A percentile compares a stretch with the other conserved stretches of the same genome.
These are phyloP conservation scores for Penicillium sp. DNA, from an alignment of 2,329 filamentous ascomycete species.

Conservation along the genomic window DNA sequence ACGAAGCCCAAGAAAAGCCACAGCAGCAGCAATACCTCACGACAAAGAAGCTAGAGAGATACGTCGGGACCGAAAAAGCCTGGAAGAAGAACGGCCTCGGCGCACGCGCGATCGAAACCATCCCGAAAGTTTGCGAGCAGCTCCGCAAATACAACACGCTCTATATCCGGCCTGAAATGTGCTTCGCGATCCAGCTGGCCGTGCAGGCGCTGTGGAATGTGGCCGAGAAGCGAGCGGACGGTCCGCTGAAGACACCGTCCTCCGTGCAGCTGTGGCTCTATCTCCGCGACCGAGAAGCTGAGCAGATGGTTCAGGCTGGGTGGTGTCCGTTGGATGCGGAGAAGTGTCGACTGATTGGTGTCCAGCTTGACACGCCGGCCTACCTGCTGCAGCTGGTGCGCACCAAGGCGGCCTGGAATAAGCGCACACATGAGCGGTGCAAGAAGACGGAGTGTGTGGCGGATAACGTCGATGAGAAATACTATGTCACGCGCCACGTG, in stretches of 20 bases:
- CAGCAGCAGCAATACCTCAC: neutral
- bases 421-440: neutral
- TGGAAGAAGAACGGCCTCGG: neutral
- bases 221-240: neutral
- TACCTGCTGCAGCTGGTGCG: neutral
- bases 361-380: neutral
- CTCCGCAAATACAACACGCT: neutral
- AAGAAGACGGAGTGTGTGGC: neutral
- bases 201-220: neutral
- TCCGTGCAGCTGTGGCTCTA: neutral
- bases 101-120: neutral
- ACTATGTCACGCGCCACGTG: neutral
- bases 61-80: neutral
- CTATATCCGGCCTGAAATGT: neutral
- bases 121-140: neutral
- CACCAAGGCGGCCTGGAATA: neutral
- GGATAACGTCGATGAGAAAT: neutral
- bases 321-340: neutral
- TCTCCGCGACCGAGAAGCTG: no score
- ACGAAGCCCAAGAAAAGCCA: neutral
- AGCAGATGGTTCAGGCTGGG: neutral
- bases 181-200: neutral
- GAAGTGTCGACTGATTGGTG: neutral
- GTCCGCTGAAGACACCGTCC: neutral
- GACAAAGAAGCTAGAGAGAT: neutral